Evolutionary conservation across 2,329 filamentous ascomycete genomes (phyloP).

Genomic region (Diaporthe ampelina): DNA sequence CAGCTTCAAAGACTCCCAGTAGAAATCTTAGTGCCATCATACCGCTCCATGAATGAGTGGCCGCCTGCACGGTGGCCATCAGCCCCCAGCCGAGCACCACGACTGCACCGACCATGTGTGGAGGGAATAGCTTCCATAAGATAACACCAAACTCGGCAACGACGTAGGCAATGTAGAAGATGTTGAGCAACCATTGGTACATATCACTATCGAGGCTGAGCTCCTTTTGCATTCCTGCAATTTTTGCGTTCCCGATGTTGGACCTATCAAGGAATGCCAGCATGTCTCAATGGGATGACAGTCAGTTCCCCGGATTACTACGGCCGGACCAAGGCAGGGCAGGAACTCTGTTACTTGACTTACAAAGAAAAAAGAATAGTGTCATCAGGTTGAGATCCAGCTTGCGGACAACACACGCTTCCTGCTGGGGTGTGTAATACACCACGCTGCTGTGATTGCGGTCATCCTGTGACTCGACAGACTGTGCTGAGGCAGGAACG

Average conservation of each 20-base stretch:
- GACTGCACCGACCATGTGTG: conserved; percentile 12
- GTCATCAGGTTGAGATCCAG: conserved; percentile 26
- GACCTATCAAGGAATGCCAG: conserved; percentile 24
- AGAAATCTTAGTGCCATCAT: conserved; percentile 26
- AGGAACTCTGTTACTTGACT: background rate
- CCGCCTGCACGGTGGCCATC: conserved; percentile 15
- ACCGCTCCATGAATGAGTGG: conserved; percentile 10
- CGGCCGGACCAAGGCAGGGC: background rate
- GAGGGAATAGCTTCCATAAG: conserved; percentile 15
- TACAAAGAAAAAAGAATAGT: conserved; percentile 13
- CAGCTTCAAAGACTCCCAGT: conserved; percentile 27
- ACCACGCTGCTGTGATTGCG: background rate
- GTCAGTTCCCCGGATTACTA: background rate
- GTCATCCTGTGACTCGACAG: background rate
- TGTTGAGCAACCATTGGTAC: conserved; percentile 24
- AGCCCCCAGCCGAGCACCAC: conserved; percentile 18
- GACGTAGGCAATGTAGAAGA: conserved; percentile 26
- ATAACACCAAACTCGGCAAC: conserved; percentile 1
- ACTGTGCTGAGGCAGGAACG: background rate
- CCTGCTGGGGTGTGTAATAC: background rate
- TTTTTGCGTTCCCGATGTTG: conserved; percentile 18
- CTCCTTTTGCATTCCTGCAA: conserved; percentile 8
- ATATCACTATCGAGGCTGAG: background rate
- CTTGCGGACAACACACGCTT: conserved; percentile 10
- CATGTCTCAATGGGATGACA: background rate